Evolutionary conservation across 2,329 filamentous ascomycete species (phyloP), one percentile per base, ranked within the genome.

Genomic region (Fusarium transvaalense): DNA sequence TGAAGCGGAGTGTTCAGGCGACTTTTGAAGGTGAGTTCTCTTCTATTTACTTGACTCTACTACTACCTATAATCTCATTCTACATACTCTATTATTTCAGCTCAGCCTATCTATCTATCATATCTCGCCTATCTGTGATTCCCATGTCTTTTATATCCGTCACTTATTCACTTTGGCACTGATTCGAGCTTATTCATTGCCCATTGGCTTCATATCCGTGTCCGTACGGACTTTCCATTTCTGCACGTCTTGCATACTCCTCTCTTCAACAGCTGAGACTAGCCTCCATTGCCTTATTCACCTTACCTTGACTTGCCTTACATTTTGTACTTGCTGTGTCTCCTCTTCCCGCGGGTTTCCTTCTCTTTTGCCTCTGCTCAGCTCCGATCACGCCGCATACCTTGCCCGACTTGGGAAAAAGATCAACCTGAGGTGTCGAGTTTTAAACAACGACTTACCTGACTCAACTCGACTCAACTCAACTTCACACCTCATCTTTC

Each of bases 1-100:
- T 88, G 56, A 89, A 89, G 80, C 82, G 87, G 74, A 87, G 83
- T 70, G 85, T 87, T 56, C 86, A 89, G 77, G 82, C 86, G 64
- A 84, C 85, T 37, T 89, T 89, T 80, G 86, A 89, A 79, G 87
- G 87, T 88, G 82, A 73, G 82, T 68, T 57, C 66, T n/a, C 21
- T 25, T 53, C 42, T 23, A 29, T 41, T 31, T 43, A 32, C 21
- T 48, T 25, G 32, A 27, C 21, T n/a, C n/a, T n/a, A n/a, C n/a
- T n/a, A n/a, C n/a, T n/a, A n/a, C n/a, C n/a, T 46, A 35, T 46
- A 27, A 38, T 52, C 13, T 21, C 9, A 23, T 32, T 29, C 25
- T 17, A 25, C 21, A 23, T 23, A n/a, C 13, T 27, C n/a, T 29
- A 35, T 27, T n/a, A 21, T 21, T 38, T 32, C 23, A 25, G 23